Percentiles rank a stretch among this genome's conserved stretches.
phyloP scores from a whole-genome alignment of 2,329 filamentous ascomycete species.

The Xylariaceae sp. region DNA sequence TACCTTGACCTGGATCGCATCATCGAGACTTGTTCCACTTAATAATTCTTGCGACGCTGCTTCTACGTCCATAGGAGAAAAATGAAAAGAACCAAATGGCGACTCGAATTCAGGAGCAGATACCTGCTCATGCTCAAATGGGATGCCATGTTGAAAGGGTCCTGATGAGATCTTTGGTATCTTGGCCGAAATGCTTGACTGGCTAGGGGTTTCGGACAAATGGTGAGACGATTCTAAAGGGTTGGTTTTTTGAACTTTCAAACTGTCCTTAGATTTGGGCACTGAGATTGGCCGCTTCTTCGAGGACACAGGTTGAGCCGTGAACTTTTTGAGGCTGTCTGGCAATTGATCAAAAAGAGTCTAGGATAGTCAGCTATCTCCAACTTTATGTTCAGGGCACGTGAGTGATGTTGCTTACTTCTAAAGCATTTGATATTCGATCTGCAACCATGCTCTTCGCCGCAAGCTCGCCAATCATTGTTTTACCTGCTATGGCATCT shows the following conservation, averaged over 20 bases:
- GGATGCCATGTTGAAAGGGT: constrained; percentile 23
- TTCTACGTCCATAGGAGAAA: constrained; percentile 34
- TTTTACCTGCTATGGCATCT: constrained; percentile 83
- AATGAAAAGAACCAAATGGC: constrained; percentile 34
- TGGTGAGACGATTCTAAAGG: constrained; percentile 31
- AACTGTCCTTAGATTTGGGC: constrained; percentile 42
- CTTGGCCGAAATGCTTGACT: constrained; percentile 30
- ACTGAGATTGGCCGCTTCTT: constrained; percentile 64
- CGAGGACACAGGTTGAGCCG: constrained; percentile 47
- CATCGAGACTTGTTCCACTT: constrained; percentile 36
- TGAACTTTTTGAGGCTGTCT: constrained; percentile 66
- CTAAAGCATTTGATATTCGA: constrained; percentile 77
- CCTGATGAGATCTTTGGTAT: constrained; percentile 30
- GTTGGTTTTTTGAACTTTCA: constrained; percentile 39
- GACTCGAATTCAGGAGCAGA: constrained; percentile 30
- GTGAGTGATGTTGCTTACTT: constrained; percentile 58
- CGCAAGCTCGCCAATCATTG: constrained; percentile 79
- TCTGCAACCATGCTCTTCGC: constrained; percentile 89
- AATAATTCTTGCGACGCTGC: constrained; percentile 35
- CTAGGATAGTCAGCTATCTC: constrained; percentile 50
- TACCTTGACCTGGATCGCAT: constrained; percentile 37
- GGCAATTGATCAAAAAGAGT: constrained; percentile 84
- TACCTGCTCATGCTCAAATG: constrained; percentile 28
- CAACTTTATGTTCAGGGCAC: constrained; percentile 8
- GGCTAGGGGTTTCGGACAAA: constrained; percentile 22